Evolutionary conservation across 306 rosid species (phyloP).

Genomic region (Sicyos edulis): DNA sequence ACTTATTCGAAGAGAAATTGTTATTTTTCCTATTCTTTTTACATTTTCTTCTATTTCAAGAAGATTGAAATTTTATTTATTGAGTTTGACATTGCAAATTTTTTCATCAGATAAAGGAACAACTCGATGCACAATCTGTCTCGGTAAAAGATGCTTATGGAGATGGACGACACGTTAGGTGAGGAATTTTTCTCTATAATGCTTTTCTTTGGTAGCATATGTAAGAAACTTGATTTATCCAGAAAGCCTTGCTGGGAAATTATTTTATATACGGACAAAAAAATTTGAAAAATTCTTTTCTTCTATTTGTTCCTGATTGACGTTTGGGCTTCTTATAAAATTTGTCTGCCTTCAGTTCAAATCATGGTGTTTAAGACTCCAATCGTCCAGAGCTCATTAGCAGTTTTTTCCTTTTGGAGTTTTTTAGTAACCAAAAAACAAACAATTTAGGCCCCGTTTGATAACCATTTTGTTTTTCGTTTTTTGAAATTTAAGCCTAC

Average conservation of each 20-base stretch:
- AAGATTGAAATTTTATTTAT: neutral
- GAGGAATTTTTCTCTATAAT: slow-evolving; percentile 14
- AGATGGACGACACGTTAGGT: slow-evolving; percentile 90
- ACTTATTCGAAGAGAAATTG: neutral
- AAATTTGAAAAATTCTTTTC: neutral
- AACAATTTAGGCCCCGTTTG: too few relatives aligned
- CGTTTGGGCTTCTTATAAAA: neutral
- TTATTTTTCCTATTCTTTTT: neutral
- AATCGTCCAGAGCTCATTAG: neutral
- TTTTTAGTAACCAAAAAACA: neutral
- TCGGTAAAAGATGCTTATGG: slow-evolving; percentile 71
- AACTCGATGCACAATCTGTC: slow-evolving; percentile 71
- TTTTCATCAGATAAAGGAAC: slow-evolving; percentile 60
- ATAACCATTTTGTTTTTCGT: too few relatives aligned
- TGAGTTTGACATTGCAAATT: slow-evolving; percentile 11
- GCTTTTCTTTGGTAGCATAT: slow-evolving; percentile 11
- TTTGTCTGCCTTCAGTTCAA: neutral
- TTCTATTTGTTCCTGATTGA: neutral
- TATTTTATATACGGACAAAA: neutral
- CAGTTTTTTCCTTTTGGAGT: neutral
- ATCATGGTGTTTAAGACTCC: neutral
- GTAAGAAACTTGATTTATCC: neutral
- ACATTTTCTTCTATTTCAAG: neutral
- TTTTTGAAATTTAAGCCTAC: too few relatives aligned
- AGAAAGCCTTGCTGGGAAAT: neutral